These are phyloP conservation scores for Cyathus striatus DNA, from an alignment of 768 basidiomycete species.

Conservation along the genomic window DNA sequence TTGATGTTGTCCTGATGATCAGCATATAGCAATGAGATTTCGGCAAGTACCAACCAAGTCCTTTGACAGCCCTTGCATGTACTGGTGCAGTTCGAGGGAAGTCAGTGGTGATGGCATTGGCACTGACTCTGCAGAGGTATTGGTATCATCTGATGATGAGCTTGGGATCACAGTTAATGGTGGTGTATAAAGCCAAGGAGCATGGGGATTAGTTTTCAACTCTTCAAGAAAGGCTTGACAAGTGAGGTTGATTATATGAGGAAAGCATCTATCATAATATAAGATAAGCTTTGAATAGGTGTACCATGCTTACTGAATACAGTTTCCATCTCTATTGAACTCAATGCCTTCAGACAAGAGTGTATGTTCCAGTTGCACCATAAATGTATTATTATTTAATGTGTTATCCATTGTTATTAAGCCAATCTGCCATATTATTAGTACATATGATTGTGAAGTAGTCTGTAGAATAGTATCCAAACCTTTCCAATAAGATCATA, in stretches of 20 bases:
- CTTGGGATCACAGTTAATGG: too few relatives aligned
- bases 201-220: background rate
- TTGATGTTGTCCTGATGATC: background rate
- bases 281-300: background rate
- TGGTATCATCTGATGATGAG: too few relatives aligned
- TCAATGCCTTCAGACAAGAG: background rate
- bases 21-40: background rate
- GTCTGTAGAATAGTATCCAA: background rate
- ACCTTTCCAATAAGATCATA: background rate
- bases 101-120: too few relatives aligned
- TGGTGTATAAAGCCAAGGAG: too few relatives aligned
- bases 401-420: constrained; percentile 1
- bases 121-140: too few relatives aligned
- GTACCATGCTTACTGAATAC: background rate
- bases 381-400: background rate
- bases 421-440: background rate
- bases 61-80: background rate
- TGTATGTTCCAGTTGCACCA: background rate
- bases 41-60: background rate
- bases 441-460: too few relatives aligned
- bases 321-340: background rate
- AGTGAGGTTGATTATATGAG: background rate
- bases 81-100: background rate
- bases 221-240: background rate
- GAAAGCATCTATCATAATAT: background rate